Evolutionary conservation across 169 alveolate species (phyloP).

Genomic region (Plasmodium vivax): DNA sequence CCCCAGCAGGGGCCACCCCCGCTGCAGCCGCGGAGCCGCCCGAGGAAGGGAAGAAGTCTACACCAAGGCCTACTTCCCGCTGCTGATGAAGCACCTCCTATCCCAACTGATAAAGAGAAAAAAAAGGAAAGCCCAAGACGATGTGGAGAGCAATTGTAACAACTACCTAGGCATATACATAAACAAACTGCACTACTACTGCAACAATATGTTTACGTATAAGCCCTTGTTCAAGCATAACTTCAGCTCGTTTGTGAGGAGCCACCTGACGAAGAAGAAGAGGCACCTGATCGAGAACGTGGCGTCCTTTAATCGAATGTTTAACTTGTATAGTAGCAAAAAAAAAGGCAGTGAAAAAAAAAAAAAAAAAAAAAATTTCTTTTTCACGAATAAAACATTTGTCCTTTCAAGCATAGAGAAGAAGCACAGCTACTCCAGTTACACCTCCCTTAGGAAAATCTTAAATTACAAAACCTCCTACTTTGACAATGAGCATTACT

Average conservation of each 20-base stretch:
- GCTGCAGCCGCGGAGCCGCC: background rate
- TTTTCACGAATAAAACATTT: slow-evolving; percentile 8
- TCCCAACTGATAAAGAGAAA: slow-evolving; percentile 3
- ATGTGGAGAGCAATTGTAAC: background rate
- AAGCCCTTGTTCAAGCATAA: slow-evolving; percentile 20
- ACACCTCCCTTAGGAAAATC: slow-evolving; percentile 1
- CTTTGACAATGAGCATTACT: slow-evolving; percentile 33
- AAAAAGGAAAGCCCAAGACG: background rate
- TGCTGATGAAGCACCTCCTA: slow-evolving; percentile 12
- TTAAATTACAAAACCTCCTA: slow-evolving; percentile 1
- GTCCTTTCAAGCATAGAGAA: background rate
- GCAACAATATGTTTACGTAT: slow-evolving; percentile 35
- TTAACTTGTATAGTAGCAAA: background rate
- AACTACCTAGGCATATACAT: slow-evolving; percentile 36
- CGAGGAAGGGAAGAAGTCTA: slow-evolving; percentile 7
- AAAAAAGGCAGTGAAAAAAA: background rate
- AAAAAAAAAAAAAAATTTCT: background rate
- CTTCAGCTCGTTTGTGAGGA: slow-evolving; percentile 14
- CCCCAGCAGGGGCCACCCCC: background rate
- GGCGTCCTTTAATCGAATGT: background rate
- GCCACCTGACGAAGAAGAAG: background rate
- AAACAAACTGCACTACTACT: slow-evolving; percentile 45
- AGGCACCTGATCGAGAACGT: background rate
- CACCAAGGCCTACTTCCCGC: background rate
- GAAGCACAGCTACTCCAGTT: slow-evolving; percentile 12